Evolutionary conservation across 768 basidiomycete species (phyloP), one percentile per base, ranked within the genome.

Genomic region (Favolaschia claudopus): DNA sequence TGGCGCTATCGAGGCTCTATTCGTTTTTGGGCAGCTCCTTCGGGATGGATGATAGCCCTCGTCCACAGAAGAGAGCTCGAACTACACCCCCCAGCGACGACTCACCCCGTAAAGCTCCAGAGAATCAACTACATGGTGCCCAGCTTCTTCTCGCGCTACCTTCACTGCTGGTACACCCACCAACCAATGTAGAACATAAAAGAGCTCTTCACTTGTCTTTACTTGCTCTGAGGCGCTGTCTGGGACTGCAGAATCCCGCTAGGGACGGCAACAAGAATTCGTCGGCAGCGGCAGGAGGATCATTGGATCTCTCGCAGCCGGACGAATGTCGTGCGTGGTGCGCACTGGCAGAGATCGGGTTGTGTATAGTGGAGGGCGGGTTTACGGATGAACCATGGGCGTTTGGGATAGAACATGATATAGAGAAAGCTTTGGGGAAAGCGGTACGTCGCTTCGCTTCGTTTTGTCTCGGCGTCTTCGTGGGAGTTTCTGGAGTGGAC

Each of bases 271-370:
- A n/a, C n/a, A n/a, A n/a, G n/a, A n/a, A n/a, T n/a, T n/a, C n/a
- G n/a, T n/a, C n/a, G n/a, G n/a, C n/a, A n/a, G n/a, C n/a, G n/a
- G 15, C 15, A 33, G 20, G 34, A 34, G 31, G 46, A 14, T 12
- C 36, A 19, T 37, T 39, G 32, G 54, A 60, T 31, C 52, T 59
- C 14, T 40, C 48, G 7, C 58, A 54, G 38, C 53, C 54, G 12
- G 62, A 64, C 9, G 90, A 92, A 65, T 92, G 89, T 67, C 77
- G 85, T 8, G 89, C 89, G 1, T 91, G 88, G 85, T 85, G 86
- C 1, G 82, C 82, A 10, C 63, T 92, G 0, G 90, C 85, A 0
- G 91, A 93, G 70, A 65, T 90, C 2, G 91, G 89, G 4, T 78
- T 92, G 67, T 77, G 77, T 58, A 79, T 85, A 39, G 79, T 85